A percentile compares a stretch with the other conserved stretches of the same genome.
Conservation (phyloP, 148 eudicot genomes). For the Vaccinium myrtillus region DNA sequence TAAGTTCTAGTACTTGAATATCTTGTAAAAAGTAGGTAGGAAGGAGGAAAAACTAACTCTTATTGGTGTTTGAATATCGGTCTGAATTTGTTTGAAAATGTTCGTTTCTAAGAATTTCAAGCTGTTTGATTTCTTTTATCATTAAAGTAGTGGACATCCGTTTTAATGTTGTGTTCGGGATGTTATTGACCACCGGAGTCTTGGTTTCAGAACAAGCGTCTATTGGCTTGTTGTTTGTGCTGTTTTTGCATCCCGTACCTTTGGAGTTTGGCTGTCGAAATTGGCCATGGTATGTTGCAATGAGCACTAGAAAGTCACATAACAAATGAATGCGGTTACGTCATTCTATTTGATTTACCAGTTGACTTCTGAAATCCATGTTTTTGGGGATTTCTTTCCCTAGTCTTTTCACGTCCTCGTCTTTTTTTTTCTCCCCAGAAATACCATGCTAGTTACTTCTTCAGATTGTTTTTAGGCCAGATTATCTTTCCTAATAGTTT, state of each 20-base stretch:
- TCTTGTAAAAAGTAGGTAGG: conserved; percentile 10
- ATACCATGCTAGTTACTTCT: not conserved
- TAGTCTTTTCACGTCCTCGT: not conserved
- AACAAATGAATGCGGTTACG: not conserved
- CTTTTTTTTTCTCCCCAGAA: not conserved
- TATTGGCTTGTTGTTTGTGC: not conserved
- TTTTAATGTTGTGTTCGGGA: not conserved
- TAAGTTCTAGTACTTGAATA: not conserved
- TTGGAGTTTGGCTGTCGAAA: not conserved
- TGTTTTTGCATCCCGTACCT: not conserved
- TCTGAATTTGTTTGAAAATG: not conserved
- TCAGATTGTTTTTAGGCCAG: not conserved
- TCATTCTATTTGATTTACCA: not conserved
- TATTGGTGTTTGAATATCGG: not conserved
- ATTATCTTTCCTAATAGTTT: not conserved
- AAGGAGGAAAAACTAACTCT: not conserved
- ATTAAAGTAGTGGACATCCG: conserved; percentile 4
- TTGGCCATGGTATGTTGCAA: not conserved
- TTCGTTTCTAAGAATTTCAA: not conserved
- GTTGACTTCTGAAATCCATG: too few relatives aligned
- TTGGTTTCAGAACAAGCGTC: not conserved
- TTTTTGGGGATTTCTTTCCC: too few relatives aligned
- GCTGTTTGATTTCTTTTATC: not conserved
- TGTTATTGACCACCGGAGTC: too few relatives aligned
- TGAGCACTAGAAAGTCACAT: not conserved